Percentiles rank a stretch among this genome's conserved stretches.
Conservation (phyloP, 768 basidiomycete species). For the Mycena leptocephala region DNA sequence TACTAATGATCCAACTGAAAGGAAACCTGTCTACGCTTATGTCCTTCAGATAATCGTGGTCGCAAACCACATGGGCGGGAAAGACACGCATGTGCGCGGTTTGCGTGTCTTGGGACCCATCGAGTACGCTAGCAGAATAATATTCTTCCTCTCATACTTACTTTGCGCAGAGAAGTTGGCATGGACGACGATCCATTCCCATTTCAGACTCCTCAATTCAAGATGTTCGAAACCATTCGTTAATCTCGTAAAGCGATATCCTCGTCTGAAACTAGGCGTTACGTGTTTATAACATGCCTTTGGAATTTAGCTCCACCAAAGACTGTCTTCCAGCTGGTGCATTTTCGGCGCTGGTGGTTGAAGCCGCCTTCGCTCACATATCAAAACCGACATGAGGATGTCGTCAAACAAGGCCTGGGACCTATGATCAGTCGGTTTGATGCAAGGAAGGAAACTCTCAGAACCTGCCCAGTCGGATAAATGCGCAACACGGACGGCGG, state of each 20-base stretch:
- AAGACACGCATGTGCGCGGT: slow-evolving; percentile 98
- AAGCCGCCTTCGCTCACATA: slow-evolving; percentile 51
- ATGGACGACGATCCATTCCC: slow-evolving; percentile 81
- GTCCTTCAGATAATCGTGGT: slow-evolving; percentile 92
- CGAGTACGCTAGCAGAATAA: slow-evolving; percentile 66
- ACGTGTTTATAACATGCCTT: background rate
- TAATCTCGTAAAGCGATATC: slow-evolving; percentile 47
- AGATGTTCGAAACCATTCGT: slow-evolving; percentile 86
- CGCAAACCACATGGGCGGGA: slow-evolving; percentile 97
- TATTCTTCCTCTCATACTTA: slow-evolving; percentile 12
- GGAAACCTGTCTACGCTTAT: slow-evolving; percentile 91
- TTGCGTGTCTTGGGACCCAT: slow-evolving; percentile 89
- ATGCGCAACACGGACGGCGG: slow-evolving; percentile 7
- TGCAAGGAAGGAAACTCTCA: slow-evolving; percentile 21
- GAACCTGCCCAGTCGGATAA: slow-evolving; percentile 27
- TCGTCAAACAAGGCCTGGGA: slow-evolving; percentile 51
- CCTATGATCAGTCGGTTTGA: slow-evolving; percentile 43
- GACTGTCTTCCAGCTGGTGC: background rate
- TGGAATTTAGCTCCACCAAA: slow-evolving; percentile 25
- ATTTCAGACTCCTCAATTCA: slow-evolving; percentile 77
- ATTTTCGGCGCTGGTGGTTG: slow-evolving; percentile 34
- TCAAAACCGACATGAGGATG: slow-evolving; percentile 50
- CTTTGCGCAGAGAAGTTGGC: slow-evolving; percentile 55
- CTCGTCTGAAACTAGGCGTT: background rate
- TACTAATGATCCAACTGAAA: slow-evolving; percentile 47